Base-by-base conservation (phyloP, 352 stramenopile species). In the Albugo laibachii region DNA sequence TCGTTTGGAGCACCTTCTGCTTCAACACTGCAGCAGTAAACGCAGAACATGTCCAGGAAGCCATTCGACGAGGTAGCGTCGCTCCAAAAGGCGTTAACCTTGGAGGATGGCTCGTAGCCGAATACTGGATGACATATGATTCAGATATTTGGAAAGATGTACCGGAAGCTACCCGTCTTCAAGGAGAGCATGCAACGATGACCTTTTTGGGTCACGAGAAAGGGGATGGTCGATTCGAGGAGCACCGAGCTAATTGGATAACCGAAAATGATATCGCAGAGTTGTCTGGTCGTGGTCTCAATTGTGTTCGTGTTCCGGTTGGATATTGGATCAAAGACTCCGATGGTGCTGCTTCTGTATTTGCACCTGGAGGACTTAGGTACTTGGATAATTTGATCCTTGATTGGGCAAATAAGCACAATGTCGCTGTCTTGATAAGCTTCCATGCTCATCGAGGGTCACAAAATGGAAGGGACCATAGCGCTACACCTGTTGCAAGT, bases 121-220 rank as follows among this genome's bases (percentile, higher is more conserved):
- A 94, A 59, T 59, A 74, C 44, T 92, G 78, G 62, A 87, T 94
- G 61, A 86, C 72, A 13, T 74, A 66, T 53, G 59, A 75, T 13
- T 75, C 73, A 3, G 71, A 60, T 15, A 83, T 95, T 50, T 92
- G 92, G 69, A 66, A 67, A 20, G 79, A 84, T 46, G 66, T 82
- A 14, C 65, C 58, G 57, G 55, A 24, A 68, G 85, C 63, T 36
- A 60, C 77, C 18, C 56, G 48, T 19, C 48, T 40, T 37, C 45
- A 69, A 36, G 69, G 69, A 41, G 69, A 81, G 52, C 69, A 65
- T 51, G 56, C 53, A 43, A 66, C 57, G n/a, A 81, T 81, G 69
- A 38, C 49, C 52, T 54, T 53, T 43, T 41, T 81, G 13, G 69
- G 69, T 2, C 66, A 76, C 36, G 61, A 55, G 0, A 52, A 63